Conservation (phyloP, 208 protist genomes). For the Lotmaria passim region DNA sequence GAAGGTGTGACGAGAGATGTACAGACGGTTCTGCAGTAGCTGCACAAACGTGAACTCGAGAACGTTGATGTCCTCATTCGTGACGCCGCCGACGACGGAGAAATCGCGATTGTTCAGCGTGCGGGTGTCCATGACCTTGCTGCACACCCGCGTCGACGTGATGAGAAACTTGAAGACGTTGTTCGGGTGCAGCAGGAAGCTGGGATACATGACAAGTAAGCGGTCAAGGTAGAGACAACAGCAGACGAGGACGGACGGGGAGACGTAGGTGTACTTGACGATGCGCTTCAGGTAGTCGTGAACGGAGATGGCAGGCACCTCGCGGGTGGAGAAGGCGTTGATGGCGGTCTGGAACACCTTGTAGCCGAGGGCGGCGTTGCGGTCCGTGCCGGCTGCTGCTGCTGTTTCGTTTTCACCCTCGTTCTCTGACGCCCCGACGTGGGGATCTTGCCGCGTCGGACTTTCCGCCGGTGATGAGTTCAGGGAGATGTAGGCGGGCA, state of each 20-base stretch:
- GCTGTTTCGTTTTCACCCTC: background rate
- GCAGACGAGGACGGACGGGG: conserved; percentile 62
- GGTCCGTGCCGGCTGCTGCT: background rate
- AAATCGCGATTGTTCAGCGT: conserved; percentile 83
- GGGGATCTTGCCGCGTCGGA: background rate
- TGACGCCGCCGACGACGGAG: conserved; percentile 61
- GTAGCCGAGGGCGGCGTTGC: conserved; percentile 2
- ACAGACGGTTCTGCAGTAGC: conserved; percentile 62
- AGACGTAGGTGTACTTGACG: conserved; percentile 74
- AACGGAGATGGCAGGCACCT: conserved; percentile 45
- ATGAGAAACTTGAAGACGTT: conserved; percentile 78
- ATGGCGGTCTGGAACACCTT: conserved; percentile 26
- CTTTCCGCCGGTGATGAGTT: conserved; percentile 4
- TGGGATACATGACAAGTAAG: conserved; percentile 37
- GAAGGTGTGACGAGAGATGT: conserved; percentile 65
- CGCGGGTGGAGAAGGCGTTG: conserved; percentile 45
- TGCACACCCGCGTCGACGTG: conserved; percentile 54
- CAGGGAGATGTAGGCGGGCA: conserved; percentile 17
- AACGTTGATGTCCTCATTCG: conserved; percentile 65
- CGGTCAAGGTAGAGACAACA: conserved; percentile 78
- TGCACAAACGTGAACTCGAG: conserved; percentile 67
- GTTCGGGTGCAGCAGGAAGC: conserved; percentile 46
- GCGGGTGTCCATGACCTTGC: conserved; percentile 80
- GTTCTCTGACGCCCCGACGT: background rate
- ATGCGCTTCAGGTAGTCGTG: conserved; percentile 70